Evolutionary conservation across 371 early-diverging fungal genomes (phyloP), one percentile per base, ranked within the genome.

Genomic region (Rhizopus delemar): DNA sequence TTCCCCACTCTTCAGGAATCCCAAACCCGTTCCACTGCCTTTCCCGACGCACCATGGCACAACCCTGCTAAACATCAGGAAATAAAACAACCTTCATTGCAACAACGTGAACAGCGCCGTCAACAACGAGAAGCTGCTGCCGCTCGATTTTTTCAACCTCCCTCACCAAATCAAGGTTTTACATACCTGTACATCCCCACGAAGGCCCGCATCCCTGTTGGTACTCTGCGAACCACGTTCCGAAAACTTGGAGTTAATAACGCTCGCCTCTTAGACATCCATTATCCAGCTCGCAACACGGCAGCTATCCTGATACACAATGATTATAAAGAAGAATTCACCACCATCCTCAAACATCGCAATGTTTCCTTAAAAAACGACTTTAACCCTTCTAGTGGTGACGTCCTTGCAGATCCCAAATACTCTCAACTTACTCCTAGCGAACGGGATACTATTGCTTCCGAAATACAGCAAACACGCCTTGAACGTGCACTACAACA

Each of bases 351-450:
- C 3, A 8, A 4, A 6, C 7, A 45, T 3, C 13, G 6, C 31
- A 33, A 33, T 3, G 41, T 54, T 31, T 22, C 11, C 2, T 28
- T 57, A 8, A 28, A 36, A 0, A 8, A 2, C 4, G 31, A 43
- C 31, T 59, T 59, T 38, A 46, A 59, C 32, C 59, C 59, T 43
- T 9, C 43, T 2, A 16, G 35, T 45, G 41, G 51, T 13, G 16
- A 28, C 6, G 0, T 49, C n/a, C 13, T 57, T 2, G 50, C 48
- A 5, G 50, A 57, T 32, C 57, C 57, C n/a, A 31, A 38, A 13
- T 57, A 57, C 11, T 28, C 29, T 22, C 5, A 6, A 13, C 13
- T 49, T n/a, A n/a, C 50, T 4, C 2, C 3, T 4, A n/a, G 8
- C 5, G n/a, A 28, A 2, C 57, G 57, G 28, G 13, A 51, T 8